Evolutionary conservation across 2,329 filamentous ascomycete genomes (phyloP), one percentile per base, ranked within the genome.

Genomic region (Botrytis byssoidea): DNA sequence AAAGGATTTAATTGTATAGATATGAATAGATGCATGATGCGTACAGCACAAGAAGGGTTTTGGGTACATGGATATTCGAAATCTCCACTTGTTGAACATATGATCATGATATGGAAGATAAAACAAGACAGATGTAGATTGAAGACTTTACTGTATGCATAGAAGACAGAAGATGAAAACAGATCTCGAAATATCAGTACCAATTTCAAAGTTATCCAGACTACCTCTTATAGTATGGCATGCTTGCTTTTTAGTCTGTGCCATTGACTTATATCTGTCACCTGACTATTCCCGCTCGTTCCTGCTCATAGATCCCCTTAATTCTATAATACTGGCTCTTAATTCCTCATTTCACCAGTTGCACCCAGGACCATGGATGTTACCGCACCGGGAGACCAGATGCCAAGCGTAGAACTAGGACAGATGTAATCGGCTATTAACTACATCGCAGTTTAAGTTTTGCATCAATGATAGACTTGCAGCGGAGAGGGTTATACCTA

Each of bases 1-100:
- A 61, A 70, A 55, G 51, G 35, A 71, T 46, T 4, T 22, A 51
- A 70, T 65, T 74, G 72, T 76, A 75, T 70, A 35, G 59, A 64
- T 51, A n/a, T 42, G 44, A 57, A 51, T 61, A 60, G 44, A 48
- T 35, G 40, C 51, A 42, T 67, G 29, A 42, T 59, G n/a, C 29
- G 25, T 42, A 57, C 16, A 29, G 69, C 22, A 29, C 42, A 57
- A 8, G 37, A 42, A 25, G n/a, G 48, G n/a, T 25, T 69, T 20
- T 57, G 20, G 66, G 66, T 57, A 12, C 66, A 57, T 48, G 32
- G 59, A 6, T n/a, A 16, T 22, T 65, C 25, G 10, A 42, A 40
- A 42, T 55, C 32, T 40, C 69, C 18, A 51, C 10, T 12, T 51
- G 35, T 32, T 42, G 7, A 32, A 57, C 42, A 42, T 57, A 57